Percentiles rank a stretch among this genome's conserved stretches.
Conservation (phyloP, 768 basidiomycete genomes). For the Russula sp. region DNA sequence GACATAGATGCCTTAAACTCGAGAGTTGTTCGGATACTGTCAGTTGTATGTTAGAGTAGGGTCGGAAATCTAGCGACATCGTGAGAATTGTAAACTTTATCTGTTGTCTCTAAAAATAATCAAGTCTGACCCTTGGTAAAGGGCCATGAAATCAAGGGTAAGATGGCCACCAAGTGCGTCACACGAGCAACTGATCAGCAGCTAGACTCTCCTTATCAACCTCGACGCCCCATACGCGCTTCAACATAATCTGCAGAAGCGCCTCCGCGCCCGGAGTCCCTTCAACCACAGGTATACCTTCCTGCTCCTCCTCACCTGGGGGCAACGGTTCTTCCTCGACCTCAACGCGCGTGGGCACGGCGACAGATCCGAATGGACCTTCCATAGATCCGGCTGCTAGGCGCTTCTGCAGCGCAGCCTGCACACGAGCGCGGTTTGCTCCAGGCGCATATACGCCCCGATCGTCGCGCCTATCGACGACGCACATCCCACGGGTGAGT, state of each 20-base stretch:
- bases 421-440: constrained; percentile 56
- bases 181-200: constrained; percentile 2
- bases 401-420: constrained; percentile 43
- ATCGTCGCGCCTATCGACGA: constrained; percentile 71
- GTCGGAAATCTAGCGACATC: neutral
- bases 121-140: neutral
- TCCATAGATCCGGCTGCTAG: constrained; percentile 26
- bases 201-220: constrained; percentile 1
- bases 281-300: constrained; percentile 38
- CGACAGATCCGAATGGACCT: constrained; percentile 42
- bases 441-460: constrained; percentile 59
- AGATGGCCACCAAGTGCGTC: neutral
- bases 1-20: neutral
- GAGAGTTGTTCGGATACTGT: neutral
- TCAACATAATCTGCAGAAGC: constrained; percentile 43
- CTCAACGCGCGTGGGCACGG: constrained; percentile 50
- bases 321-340: constrained; percentile 32
- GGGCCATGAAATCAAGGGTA: neutral
- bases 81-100: neutral
- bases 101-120: neutral
- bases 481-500: constrained; percentile 80
- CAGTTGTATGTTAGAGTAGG: neutral
- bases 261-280: constrained; percentile 56
- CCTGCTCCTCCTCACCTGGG: neutral
- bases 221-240: constrained; percentile 50